Base-by-base conservation (phyloP, 2,329 filamentous ascomycete species). In the Bisporella sp. region DNA sequence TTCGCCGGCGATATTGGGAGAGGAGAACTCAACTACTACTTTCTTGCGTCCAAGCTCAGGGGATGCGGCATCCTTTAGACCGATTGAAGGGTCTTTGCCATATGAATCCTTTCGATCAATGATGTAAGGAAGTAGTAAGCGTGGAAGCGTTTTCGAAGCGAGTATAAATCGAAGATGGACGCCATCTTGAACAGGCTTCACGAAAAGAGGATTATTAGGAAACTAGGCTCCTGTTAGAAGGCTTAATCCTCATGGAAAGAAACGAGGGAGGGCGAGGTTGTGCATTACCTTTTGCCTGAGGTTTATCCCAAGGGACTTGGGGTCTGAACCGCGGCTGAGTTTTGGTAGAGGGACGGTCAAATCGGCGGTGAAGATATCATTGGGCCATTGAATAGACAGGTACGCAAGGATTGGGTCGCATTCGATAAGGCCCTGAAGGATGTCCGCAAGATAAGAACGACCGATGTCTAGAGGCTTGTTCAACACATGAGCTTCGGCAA, bases 1-100 rank as follows among this genome's bases (percentile, higher is more conserved):
- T 32, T 80, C 78, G 64, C 83, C 84, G 35, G 81, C 81, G 47
- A 85, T 84, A 63, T 85, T 85, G 42, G 81, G 81, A 41, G 78
- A 82, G 5, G 79, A 82, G 68, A 84, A 85, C 62, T 85, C 81
- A 52, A 85, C 73, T 47, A 84, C 76, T 54, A 83, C 63, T 45
- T 58, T 70, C 65, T 75, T 47, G 6, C 31, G 11, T 5, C 41
- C 47, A 39, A 31, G 8, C 9, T 29, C 8, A n/a, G 37, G 30
- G 4, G 31, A 35, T 37, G 30, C n/a, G n/a, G 77, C 70, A 60
- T 87, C 79, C 52, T 74, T 74, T 28, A 84, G 72, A 21, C 84
- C 84, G 40, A 76, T 64, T 41, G 72, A 72, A n/a, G 73, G 71
- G 65, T 85, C 82, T 57, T 76, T 76, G 51, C 84, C 84, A 61